Base-by-base conservation (phyloP, 805 yeast species). In the Monosporozyma unispora region DNA sequence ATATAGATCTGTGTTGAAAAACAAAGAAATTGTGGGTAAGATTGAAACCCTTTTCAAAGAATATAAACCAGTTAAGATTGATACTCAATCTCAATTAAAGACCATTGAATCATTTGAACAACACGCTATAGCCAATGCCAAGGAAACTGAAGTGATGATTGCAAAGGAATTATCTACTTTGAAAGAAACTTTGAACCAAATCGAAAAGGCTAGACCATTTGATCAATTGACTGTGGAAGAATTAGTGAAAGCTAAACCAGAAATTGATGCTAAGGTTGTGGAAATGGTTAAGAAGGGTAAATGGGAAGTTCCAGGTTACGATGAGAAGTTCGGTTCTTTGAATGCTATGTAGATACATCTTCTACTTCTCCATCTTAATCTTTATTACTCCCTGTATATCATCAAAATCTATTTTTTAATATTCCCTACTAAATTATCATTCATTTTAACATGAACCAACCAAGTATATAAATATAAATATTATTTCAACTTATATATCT, bases 261-360 rank as follows among this genome's bases (percentile, higher is more conserved):
- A 93, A 71, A 84, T 93, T 70, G 96, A 91, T 68, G 90, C 87
- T 62, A 93, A 93, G 85, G 96, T 90, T 61, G 79, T 76, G 65
- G 88, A 88, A 75, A 84, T 91, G 93, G 89, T 93, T 64, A 81
- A 84, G 80, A 84, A 90, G 79, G 96, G 96, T 74, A 86, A 86
- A 78, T 90, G 96, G 95, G 87, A 87, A 67, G 95, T 90, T 61
- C 98, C 98, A 64, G 96, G 96, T 64, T 93, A 93, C 83, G 83
- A 86, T 75, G 98, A 93, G 75, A 93, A 90, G 82, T 93, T 93
- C 72, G 98, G 98, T 73, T 87, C 86, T 70, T 81, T 91, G 74
- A 88, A 91, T 65, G 88, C 89, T 70, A 93, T 91, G 97, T 74
- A 60, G 54, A 31, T 25, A 25, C 8, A 25, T 8, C 27, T 7